Percentiles rank a stretch among this genome's conserved stretches.
phyloP scores from a whole-genome alignment of 768 basidiomycete species.

The Boletus eberwhitei region DNA sequence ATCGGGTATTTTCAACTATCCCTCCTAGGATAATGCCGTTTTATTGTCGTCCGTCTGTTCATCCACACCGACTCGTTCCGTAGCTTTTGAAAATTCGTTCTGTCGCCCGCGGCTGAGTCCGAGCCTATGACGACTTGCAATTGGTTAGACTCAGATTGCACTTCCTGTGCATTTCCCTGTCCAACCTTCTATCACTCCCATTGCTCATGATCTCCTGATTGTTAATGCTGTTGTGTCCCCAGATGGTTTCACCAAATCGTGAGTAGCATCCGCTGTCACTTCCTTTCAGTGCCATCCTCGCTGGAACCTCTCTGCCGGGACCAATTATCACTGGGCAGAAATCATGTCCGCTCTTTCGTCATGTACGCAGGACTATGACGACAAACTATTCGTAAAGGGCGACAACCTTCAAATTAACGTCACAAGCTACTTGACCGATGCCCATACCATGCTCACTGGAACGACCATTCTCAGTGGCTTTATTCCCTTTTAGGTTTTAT shows the following conservation, averaged over 20 bases:
- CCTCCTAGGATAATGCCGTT: neutral
- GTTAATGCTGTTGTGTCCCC: constrained; percentile 19
- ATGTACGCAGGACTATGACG: neutral
- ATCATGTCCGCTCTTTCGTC: constrained; percentile 8
- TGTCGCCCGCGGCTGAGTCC: neutral
- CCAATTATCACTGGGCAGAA: constrained; percentile 38
- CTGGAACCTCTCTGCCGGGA: constrained; percentile 39
- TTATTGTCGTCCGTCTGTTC: neutral
- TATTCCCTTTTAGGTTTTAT: too few relatives aligned
- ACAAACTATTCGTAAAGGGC: constrained; percentile 1
- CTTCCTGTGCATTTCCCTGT: neutral
- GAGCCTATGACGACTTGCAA: constrained; percentile 1
- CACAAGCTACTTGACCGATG: constrained; percentile 17
- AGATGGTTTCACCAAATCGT: constrained; percentile 37
- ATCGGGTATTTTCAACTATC: neutral
- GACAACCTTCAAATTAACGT: constrained; percentile 18
- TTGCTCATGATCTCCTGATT: constrained; percentile 29
- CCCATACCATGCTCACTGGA: constrained; percentile 15
- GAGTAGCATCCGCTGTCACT: neutral
- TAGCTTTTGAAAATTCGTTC: neutral
- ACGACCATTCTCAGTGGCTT: constrained; percentile 16
- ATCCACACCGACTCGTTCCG: neutral
- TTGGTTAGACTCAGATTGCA: neutral
- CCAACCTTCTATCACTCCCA: constrained; percentile 15
- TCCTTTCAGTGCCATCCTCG: constrained; percentile 31